phyloP scores from a whole-genome alignment of 2,329 filamentous ascomycete genomes.

The Penicillium sp. region DNA sequence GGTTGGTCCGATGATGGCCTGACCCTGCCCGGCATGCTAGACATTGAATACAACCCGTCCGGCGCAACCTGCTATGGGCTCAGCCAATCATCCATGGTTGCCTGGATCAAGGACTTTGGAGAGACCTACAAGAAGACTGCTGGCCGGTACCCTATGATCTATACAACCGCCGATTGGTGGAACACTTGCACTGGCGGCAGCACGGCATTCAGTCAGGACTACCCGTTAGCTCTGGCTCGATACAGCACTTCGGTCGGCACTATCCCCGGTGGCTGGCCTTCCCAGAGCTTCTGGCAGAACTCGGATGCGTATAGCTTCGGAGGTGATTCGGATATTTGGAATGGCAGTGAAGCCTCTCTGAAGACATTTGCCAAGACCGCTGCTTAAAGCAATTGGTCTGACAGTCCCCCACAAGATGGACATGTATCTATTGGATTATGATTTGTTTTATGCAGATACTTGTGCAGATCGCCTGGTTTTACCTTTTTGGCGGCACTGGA shows the following conservation, averaged over 20 bases:
- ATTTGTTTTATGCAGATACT: neutral
- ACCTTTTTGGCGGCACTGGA: neutral
- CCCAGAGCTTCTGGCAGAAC: conserved; percentile 58
- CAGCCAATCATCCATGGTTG: conserved; percentile 48
- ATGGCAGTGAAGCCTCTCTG: conserved; percentile 43
- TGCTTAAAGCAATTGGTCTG: neutral
- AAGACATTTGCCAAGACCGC: conserved; percentile 29
- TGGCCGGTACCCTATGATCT: conserved; percentile 54
- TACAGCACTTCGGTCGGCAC: conserved; percentile 46
- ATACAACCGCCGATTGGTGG: conserved; percentile 58
- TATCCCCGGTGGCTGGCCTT: conserved; percentile 54
- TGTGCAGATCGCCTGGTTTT: neutral
- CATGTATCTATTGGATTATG: neutral
- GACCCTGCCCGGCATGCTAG: conserved; percentile 59
- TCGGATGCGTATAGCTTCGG: conserved; percentile 50
- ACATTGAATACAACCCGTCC: conserved; percentile 50
- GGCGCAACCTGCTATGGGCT: conserved; percentile 50
- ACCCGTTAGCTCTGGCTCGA: conserved; percentile 51
- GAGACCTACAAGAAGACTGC: conserved; percentile 51
- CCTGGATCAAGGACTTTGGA: conserved; percentile 56
- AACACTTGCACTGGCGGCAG: conserved; percentile 53
- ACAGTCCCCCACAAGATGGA: neutral
- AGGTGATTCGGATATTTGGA: conserved; percentile 56
- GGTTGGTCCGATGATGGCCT: conserved; percentile 56
- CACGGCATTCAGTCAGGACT: conserved; percentile 47